Percentiles rank a stretch among this genome's conserved stretches.
These are phyloP conservation scores for Phytophthora pini DNA, from an alignment of 352 stramenopile genomes.

Conservation along the genomic window DNA sequence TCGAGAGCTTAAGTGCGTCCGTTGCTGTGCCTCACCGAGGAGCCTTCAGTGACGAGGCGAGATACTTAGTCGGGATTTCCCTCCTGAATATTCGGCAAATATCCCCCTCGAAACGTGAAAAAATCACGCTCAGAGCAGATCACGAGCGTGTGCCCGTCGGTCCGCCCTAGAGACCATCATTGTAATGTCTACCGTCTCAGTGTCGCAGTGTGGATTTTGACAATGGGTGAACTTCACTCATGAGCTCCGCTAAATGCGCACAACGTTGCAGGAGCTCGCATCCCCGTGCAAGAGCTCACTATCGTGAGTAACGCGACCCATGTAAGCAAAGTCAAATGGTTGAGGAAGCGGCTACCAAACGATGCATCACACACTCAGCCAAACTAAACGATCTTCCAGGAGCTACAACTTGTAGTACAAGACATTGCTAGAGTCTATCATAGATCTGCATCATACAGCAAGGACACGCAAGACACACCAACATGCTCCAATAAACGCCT, in stretches of 20 bases:
- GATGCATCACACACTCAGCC: background rate
- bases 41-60: constrained; percentile 7
- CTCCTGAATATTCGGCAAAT: constrained; percentile 22
- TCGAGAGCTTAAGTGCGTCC: background rate
- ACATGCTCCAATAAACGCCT: no score
- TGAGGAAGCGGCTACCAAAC: background rate
- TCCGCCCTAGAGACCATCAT: no score
- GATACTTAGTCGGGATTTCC: constrained; percentile 21
- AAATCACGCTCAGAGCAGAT: constrained; percentile 12
- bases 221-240: constrained; percentile 17
- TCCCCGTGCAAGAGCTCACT: constrained; percentile 1
- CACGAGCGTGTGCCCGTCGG: background rate
- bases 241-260: constrained; percentile 4
- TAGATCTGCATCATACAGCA: no score
- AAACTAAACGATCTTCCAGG: no score
- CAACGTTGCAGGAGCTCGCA: constrained; percentile 22
- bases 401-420: no score
- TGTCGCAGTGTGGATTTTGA: constrained; percentile 19
- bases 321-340: constrained; percentile 11
- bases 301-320: constrained; percentile 16
- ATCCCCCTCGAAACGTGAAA: constrained; percentile 14
- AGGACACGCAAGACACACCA: no score
- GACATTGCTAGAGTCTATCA: no score
- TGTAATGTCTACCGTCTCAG: no score
- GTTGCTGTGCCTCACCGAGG: constrained; percentile 7